These are phyloP conservation scores for Inga leiocalycina DNA, from an alignment of 306 rosid genomes.

Conservation along the genomic window DNA sequence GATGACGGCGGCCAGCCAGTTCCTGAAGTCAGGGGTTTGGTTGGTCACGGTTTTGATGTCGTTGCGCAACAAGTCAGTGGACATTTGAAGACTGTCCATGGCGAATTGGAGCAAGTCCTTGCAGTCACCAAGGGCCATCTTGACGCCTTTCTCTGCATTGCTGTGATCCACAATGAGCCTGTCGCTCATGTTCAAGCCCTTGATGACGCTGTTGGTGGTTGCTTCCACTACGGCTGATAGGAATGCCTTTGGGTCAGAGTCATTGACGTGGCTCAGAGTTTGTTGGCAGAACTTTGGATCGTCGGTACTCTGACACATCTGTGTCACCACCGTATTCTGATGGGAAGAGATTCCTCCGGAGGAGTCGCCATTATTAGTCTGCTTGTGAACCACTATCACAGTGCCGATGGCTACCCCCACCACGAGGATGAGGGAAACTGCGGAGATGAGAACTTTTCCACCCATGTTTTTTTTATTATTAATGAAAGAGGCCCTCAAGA, in stretches of 20 bases:
- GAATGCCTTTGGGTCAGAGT: conserved; percentile 46
- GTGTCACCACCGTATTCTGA: neutral
- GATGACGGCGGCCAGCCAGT: conserved; percentile 67
- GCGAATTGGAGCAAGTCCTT: conserved; percentile 58
- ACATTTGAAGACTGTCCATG: conserved; percentile 40
- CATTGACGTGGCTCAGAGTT: conserved; percentile 32
- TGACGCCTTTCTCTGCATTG: conserved; percentile 5
- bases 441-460: conserved; percentile 42
- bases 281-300: conserved; percentile 48
- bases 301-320: conserved; percentile 49
- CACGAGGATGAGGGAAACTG: conserved; percentile 53
- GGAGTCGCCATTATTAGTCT: too few relatives aligned
- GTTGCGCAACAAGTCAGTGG: conserved; percentile 31
- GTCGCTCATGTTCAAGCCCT: conserved; percentile 51
- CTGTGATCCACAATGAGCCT: conserved; percentile 34
- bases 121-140: conserved; percentile 66
- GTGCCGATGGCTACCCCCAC: conserved; percentile 66
- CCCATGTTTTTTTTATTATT: conserved; percentile 32
- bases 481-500: neutral
- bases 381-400: conserved; percentile 40
- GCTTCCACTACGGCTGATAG: conserved; percentile 42
- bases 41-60: conserved; percentile 29
- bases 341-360: too few relatives aligned
- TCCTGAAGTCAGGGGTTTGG: conserved; percentile 48
- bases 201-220: conserved; percentile 45